These are phyloP conservation scores for Berkeleyomyces basicola DNA, from an alignment of 2,329 filamentous ascomycete species.

Conservation along the genomic window DNA sequence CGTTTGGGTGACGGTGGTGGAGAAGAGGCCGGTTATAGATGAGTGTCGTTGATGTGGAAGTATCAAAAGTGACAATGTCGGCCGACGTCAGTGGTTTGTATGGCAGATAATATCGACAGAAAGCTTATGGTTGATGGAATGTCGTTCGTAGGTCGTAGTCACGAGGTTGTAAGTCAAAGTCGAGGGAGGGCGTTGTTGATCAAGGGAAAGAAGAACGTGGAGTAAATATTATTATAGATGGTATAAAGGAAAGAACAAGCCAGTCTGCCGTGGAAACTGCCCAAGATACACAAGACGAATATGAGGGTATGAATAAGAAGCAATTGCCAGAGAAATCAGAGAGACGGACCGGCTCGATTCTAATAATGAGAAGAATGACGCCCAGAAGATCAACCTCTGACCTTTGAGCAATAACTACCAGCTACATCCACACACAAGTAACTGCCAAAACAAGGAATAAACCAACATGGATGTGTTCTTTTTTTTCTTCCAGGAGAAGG, in stretches of 20 bases:
- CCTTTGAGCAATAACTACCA: neutral
- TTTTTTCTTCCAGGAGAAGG: neutral
- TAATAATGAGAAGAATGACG: constrained; percentile 4
- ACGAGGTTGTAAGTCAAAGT: neutral
- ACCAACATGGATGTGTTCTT: neutral
- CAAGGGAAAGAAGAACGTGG: neutral
- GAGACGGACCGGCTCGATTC: neutral
- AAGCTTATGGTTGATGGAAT: neutral
- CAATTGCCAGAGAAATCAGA: neutral
- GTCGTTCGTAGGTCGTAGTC: neutral
- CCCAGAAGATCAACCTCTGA: neutral
- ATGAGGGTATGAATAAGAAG: neutral
- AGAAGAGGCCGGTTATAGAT: neutral
- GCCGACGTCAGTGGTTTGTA: neutral
- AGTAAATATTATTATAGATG: neutral
- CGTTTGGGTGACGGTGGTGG: neutral
- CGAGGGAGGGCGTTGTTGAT: neutral
- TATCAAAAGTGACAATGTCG: neutral
- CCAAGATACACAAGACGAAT: neutral
- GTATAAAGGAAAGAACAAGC: neutral
- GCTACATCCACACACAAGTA: neutral
- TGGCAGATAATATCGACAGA: neutral
- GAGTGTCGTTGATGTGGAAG: neutral
- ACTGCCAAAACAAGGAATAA: constrained; percentile 2
- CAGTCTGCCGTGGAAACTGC: neutral